phyloP scores from a whole-genome alignment of 176 grass and related monocot genomes.

The Cenchrus fungigraminus region DNA sequence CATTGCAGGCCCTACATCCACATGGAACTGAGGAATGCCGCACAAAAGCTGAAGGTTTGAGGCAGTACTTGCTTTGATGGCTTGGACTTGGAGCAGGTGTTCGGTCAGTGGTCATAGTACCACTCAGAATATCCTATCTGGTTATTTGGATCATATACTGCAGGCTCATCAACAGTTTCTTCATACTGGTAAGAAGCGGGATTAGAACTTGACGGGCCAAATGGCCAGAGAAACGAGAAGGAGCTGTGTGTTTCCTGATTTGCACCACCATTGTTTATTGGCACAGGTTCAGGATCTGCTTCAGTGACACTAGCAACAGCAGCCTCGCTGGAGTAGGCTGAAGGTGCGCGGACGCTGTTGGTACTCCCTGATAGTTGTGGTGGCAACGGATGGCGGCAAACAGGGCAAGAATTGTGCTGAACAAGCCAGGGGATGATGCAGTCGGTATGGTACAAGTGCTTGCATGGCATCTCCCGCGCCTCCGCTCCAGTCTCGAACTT shows the following conservation, averaged over 20 bases:
- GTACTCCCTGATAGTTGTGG: constrained; percentile 30
- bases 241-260: constrained; percentile 39
- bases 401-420: constrained; percentile 91
- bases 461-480: constrained; percentile 89
- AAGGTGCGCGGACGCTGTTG: constrained; percentile 18
- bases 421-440: constrained; percentile 93
- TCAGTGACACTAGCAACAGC: constrained; percentile 4
- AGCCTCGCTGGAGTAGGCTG: neutral
- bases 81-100: neutral
- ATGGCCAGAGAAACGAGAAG: constrained; percentile 71
- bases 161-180: constrained; percentile 41
- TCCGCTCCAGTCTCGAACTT: constrained; percentile 70
- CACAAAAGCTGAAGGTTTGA: neutral
- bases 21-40: neutral
- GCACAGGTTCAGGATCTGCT: constrained; percentile 16
- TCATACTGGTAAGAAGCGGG: constrained; percentile 39
- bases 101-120: constrained; percentile 54
- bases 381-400: constrained; percentile 81
- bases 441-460: constrained; percentile 83
- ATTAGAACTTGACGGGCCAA: constrained; percentile 42
- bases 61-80: neutral
- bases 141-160: constrained; percentile 43
- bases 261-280: constrained; percentile 8
- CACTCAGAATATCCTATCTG: constrained; percentile 60
- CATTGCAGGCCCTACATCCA: neutral